A percentile compares a stretch with the other conserved stretches of the same genome.
phyloP scores from a whole-genome alignment of 495 filamentous ascomycete genomes.

The Penicillium paxilli region DNA sequence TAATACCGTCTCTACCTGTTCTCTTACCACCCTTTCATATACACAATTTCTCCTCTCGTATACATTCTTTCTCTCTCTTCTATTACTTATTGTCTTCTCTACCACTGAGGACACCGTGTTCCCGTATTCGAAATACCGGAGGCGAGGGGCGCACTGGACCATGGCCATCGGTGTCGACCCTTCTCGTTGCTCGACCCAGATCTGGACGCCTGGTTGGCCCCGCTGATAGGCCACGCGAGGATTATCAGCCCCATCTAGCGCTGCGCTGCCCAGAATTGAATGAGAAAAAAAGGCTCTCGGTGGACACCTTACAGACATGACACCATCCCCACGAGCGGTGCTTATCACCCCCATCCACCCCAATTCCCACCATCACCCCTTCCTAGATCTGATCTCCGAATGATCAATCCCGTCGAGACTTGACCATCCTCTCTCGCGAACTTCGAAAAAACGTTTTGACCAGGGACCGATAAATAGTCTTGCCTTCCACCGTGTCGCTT shows the following conservation, averaged over 20 bases:
- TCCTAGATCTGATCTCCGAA: background rate
- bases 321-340: too few relatives aligned
- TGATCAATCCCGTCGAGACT: conserved; percentile 10
- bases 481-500: conserved; percentile 53
- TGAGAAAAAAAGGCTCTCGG: background rate
- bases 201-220: conserved; percentile 5
- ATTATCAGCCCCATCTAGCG: conserved; percentile 14
- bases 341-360: too few relatives aligned
- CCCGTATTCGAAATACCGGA: conserved; percentile 21
- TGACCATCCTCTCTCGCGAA: conserved; percentile 27
- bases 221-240: conserved; percentile 20
- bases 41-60: background rate
- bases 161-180: background rate
- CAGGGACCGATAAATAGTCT: conserved; percentile 48
- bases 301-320: background rate
- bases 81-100: background rate
- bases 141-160: conserved; percentile 12
- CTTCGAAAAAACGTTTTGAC: conserved; percentile 39
- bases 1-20: too few relatives aligned
- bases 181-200: too few relatives aligned
- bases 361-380: conserved; percentile 3
- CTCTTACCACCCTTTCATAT: too few relatives aligned
- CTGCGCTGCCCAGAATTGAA: background rate
- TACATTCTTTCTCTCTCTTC: background rate
- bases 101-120: conserved; percentile 48